Conservation (phyloP, 805 yeast genomes). For the Yarrowia deformans region DNA sequence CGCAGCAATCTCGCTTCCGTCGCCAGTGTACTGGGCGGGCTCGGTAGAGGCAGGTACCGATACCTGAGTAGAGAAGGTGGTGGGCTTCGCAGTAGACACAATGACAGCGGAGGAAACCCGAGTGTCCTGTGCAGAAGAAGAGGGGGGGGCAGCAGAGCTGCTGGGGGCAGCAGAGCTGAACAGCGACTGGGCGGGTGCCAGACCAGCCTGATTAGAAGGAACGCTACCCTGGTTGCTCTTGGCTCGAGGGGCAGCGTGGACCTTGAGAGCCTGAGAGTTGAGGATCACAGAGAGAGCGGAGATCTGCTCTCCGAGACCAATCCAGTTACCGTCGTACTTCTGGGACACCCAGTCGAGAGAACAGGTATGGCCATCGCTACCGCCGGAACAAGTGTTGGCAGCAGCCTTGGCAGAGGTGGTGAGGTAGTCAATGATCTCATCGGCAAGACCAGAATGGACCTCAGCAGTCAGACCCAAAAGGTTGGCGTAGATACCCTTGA, state of each 20-base stretch:
- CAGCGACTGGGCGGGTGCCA: conserved; percentile 3
- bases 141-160: neutral
- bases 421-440: conserved; percentile 57
- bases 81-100: conserved; percentile 1
- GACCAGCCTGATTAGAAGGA: neutral
- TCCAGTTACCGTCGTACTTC: conserved; percentile 55
- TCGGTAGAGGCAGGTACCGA: neutral
- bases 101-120: neutral
- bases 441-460: conserved; percentile 63
- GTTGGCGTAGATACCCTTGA: conserved; percentile 73
- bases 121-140: neutral
- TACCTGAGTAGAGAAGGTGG: conserved; percentile 2
- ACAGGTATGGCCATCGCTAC: conserved; percentile 80
- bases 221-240: conserved; percentile 63
- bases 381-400: conserved; percentile 80
- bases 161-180: neutral
- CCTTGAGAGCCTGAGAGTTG: conserved; percentile 53
- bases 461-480: conserved; percentile 68
- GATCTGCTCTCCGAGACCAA: conserved; percentile 88
- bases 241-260: conserved; percentile 72
- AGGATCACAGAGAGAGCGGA: conserved; percentile 72
- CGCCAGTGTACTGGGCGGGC: conserved; percentile 22
- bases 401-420: conserved; percentile 71
- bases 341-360: conserved; percentile 73
- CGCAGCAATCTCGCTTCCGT: neutral